Percentiles rank a stretch among this genome's conserved stretches.
Conservation (phyloP, 129 eudicot species). For the Oenanthe sinensis region DNA sequence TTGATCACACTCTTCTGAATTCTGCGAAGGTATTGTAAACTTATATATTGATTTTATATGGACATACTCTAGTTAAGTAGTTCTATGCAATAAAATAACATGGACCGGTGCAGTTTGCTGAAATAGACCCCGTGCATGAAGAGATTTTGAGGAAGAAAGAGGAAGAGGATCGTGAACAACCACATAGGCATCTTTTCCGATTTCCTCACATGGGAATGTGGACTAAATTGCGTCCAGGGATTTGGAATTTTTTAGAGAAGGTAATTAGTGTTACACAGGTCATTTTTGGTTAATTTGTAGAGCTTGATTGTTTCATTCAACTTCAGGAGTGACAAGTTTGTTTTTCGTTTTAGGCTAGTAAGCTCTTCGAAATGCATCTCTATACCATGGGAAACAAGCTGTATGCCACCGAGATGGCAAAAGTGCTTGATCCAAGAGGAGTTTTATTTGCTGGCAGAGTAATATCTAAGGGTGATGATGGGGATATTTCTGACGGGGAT, state of each 20-base stretch:
- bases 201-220: slow-evolving; percentile 99
- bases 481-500: slow-evolving; percentile 75
- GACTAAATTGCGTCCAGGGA: slow-evolving; percentile 95
- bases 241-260: slow-evolving; percentile 97
- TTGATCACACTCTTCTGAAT: slow-evolving; percentile 95
- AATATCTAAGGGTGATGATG: slow-evolving; percentile 88
- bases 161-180: slow-evolving; percentile 85
- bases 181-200: slow-evolving; percentile 73
- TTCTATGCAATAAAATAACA: neutral
- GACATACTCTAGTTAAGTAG: too few relatives aligned
- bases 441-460: slow-evolving; percentile 82
- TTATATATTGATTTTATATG: neutral
- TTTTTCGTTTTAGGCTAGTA: slow-evolving; percentile 59
- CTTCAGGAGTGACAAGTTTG: neutral
- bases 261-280: slow-evolving; percentile 21
- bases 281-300: neutral
- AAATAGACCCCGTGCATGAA: slow-evolving; percentile 73
- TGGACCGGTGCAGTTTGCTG: slow-evolving; percentile 50
- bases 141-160: slow-evolving; percentile 88
- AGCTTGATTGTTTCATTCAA: neutral
- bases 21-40: slow-evolving; percentile 75
- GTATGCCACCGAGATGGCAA: slow-evolving; percentile 99
- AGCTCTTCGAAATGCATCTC: slow-evolving; percentile 84
- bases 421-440: slow-evolving; percentile 96
- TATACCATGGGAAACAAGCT: slow-evolving; percentile 98